phyloP scores from a whole-genome alignment of 2,329 filamentous ascomycete genomes.

The Blastomyces emzantsi region DNA sequence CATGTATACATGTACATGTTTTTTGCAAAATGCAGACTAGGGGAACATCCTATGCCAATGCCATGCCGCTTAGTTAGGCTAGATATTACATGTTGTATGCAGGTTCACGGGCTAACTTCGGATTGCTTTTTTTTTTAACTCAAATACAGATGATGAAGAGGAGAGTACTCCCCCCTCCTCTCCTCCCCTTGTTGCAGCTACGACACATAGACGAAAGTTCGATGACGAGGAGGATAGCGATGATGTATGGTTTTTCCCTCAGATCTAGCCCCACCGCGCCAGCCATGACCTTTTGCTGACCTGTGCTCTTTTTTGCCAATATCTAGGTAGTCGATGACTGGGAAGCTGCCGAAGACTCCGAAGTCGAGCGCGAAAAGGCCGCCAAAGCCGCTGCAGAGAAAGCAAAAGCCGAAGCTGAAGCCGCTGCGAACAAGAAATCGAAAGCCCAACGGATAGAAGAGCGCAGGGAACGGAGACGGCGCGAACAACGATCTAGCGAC shows the following conservation, averaged over 20 bases:
- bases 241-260: constrained; percentile 51
- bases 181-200: constrained; percentile 33
- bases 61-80: neutral
- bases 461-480: constrained; percentile 52
- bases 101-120: constrained; percentile 2
- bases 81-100: neutral
- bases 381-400: constrained; percentile 79
- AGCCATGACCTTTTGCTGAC: neutral
- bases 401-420: constrained; percentile 80
- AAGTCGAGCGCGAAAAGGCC: constrained; percentile 91
- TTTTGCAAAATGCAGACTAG: neutral
- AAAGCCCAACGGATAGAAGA: constrained; percentile 81
- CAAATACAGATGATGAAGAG: constrained; percentile 40
- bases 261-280: neutral
- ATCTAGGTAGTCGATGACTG: constrained; percentile 82
- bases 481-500: constrained; percentile 39
- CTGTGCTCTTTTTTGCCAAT: neutral
- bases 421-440: constrained; percentile 82
- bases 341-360: constrained; percentile 95
- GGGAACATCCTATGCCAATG: neutral
- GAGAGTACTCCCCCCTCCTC: constrained; percentile 44
- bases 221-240: constrained; percentile 83
- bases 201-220: constrained; percentile 57
- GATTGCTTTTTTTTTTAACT: neutral
- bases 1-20: neutral